Conservation (phyloP, 139 green algal species). For the Edaphochlamys debaryana region DNA sequence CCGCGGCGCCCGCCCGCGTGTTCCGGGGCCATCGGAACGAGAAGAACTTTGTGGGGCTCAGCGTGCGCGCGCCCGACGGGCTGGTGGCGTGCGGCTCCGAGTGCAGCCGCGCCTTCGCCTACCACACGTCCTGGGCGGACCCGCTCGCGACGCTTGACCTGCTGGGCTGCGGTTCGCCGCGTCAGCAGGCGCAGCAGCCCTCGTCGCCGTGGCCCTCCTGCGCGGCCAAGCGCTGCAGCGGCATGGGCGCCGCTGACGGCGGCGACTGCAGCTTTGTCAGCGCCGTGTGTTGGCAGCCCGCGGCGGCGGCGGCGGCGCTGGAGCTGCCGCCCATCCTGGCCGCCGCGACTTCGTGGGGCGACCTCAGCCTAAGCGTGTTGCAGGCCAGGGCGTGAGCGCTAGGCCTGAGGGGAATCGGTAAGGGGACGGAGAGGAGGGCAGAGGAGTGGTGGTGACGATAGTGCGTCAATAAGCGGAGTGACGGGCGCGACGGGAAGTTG, state of each 20-base stretch:
- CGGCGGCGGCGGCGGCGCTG: background rate
- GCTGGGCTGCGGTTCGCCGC: background rate
- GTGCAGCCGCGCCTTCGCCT: slow-evolving; percentile 51
- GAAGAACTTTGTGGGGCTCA: slow-evolving; percentile 97
- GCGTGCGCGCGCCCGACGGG: slow-evolving; percentile 68
- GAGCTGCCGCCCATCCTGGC: slow-evolving; percentile 46
- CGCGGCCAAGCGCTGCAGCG: no score
- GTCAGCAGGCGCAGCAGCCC: background rate
- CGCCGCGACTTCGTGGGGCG: slow-evolving; percentile 29
- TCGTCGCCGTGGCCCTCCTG: background rate
- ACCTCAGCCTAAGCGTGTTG: slow-evolving; percentile 14
- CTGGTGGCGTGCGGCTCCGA: slow-evolving; percentile 91
- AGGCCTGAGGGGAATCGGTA: no score
- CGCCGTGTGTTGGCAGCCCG: slow-evolving; percentile 52
- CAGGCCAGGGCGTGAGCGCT: background rate
- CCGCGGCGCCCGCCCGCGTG: slow-evolving; percentile 40
- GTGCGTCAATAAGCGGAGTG: no score
- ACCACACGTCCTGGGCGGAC: slow-evolving; percentile 51
- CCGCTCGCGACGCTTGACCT: slow-evolving; percentile 40
- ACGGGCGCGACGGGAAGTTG: no score
- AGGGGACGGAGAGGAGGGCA: no score
- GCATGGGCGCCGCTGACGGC: background rate
- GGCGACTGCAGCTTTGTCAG: slow-evolving; percentile 29
- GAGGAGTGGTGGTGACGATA: no score
- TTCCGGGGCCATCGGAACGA: slow-evolving; percentile 89